Base-by-base conservation (phyloP, 345 rosid genomes). In the Syzygium oleosum region DNA sequence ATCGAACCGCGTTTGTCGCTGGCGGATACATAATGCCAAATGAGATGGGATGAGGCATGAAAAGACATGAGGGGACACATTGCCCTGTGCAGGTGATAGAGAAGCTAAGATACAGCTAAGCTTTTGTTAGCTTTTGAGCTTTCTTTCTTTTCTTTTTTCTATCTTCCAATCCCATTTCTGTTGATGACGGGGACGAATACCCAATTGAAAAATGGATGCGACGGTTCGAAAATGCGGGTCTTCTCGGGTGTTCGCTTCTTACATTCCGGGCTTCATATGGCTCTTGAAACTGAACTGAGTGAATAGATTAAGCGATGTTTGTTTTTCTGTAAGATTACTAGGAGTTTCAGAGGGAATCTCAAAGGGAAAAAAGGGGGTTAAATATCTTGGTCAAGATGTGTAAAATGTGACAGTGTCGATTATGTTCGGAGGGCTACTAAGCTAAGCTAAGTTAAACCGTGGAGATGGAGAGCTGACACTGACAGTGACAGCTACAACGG, bases 201-300 rank as follows among this genome's bases (percentile, higher is more conserved):
- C 23, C 3, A 8, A 68, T 31, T 31, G 79, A 34, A 34, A 34
- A 68, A 19, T 34, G 80, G 2, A 29, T 2, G 22, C 4, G 43
- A 29, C 4, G 78, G 78, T 65, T 65, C 9, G 22, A 29, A 29
- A 29, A 65, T 29, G 41, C 41, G 12, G 25, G 80, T 34, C 25
- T 73, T 38, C 21, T 73, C 25, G 8, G 12, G 43, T 1, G 6
- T 34, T 68, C 5, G 46, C 23, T 31, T 2, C 23, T 34, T 4
- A 15, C 34, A 12, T 31, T 31, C 43, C 0, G 22, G 12, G 43
- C 73, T n/a, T 13, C 13, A n/a, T 13, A 13, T 16, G 12, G 16
- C 41, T 3, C 1, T 31, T 6, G 2, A 34, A 68, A 68, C 0
- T 4, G 23, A 34, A 68, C 17, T 4, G 3, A 1, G 23, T 0